These are phyloP conservation scores for Lyophyllum decastes DNA, from an alignment of 768 basidiomycete genomes.

Conservation along the genomic window DNA sequence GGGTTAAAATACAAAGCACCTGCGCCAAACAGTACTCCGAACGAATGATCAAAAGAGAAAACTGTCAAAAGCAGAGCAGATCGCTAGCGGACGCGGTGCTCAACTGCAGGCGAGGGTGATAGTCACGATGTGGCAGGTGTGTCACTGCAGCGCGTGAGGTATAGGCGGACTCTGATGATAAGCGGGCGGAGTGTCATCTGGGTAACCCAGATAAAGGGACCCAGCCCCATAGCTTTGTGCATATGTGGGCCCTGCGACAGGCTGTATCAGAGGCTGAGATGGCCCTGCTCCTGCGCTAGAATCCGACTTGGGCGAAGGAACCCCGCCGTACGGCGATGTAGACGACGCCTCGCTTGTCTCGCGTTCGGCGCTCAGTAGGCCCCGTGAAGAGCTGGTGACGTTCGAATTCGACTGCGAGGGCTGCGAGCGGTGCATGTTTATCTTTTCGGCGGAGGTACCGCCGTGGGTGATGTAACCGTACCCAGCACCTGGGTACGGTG, in stretches of 20 bases:
- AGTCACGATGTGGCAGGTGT: neutral
- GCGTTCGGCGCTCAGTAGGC: neutral
- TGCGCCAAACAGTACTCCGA: no score
- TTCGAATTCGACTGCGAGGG: neutral
- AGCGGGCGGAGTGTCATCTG: constrained; percentile 6
- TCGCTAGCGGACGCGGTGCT: no score
- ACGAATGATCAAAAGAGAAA: no score
- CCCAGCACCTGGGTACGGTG: neutral
- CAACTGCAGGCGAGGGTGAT: no score
- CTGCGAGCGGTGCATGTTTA: neutral
- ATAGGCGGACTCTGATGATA: constrained; percentile 1
- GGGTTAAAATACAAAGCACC: no score
- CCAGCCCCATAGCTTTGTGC: neutral
- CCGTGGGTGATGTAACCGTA: neutral
- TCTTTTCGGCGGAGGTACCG: neutral
- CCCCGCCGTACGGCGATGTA: neutral
- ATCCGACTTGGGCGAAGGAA: neutral
- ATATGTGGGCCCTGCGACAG: neutral
- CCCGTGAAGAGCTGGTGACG: neutral
- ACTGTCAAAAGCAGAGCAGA: no score
- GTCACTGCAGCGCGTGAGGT: neutral
- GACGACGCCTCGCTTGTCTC: neutral
- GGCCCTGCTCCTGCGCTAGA: neutral
- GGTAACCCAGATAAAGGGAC: neutral
- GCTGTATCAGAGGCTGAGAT: neutral